phyloP scores from a whole-genome alignment of 1,284 basidiomycete species.

The Heliocybe sulcata region DNA sequence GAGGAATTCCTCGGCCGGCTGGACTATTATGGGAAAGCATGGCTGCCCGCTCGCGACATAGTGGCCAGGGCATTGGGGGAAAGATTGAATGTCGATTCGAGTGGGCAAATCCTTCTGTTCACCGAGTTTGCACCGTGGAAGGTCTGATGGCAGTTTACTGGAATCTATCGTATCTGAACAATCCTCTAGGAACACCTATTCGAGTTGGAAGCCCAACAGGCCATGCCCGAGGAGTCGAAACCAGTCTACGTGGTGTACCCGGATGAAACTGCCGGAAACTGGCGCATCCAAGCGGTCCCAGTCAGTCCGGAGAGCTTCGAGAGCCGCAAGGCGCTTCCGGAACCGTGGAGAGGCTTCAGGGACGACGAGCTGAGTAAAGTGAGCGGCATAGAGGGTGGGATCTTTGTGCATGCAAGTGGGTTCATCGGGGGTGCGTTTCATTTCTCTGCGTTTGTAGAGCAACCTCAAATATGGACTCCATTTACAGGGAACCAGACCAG shows the following conservation, averaged over 20 bases:
- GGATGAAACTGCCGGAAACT: slow-evolving; percentile 72
- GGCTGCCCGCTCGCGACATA: slow-evolving; percentile 89
- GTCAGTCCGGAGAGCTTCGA: slow-evolving; percentile 79
- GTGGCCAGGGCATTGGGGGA: slow-evolving; percentile 62
- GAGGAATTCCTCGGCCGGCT: slow-evolving; percentile 81
- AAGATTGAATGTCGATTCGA: slow-evolving; percentile 61
- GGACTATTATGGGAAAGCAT: slow-evolving; percentile 81
- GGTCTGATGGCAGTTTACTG: slow-evolving; percentile 32
- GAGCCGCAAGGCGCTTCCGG: slow-evolving; percentile 88
- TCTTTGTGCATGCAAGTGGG: slow-evolving; percentile 93
- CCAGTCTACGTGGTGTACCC: slow-evolving; percentile 89
- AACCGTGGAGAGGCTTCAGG: slow-evolving; percentile 88
- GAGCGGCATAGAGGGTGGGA: slow-evolving; percentile 76
- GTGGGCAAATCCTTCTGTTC: slow-evolving; percentile 78
- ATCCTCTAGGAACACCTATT: slow-evolving; percentile 83
- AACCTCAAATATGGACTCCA: slow-evolving; percentile 2
- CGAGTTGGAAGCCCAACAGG: slow-evolving; percentile 64
- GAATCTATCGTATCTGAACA: not conserved
- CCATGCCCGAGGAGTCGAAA: slow-evolving; percentile 36
- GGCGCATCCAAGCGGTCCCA: slow-evolving; percentile 94
- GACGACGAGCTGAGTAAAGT: slow-evolving; percentile 75
- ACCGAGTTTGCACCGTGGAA: slow-evolving; percentile 85
- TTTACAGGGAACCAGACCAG: slow-evolving; percentile 80
- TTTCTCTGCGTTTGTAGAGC: not conserved
- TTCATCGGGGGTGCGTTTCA: slow-evolving; percentile 82